Evolutionary conservation across 176 grass and related monocot genomes (phyloP), one percentile per base, ranked within the genome.

Genomic region (Eragrostis curvula): DNA sequence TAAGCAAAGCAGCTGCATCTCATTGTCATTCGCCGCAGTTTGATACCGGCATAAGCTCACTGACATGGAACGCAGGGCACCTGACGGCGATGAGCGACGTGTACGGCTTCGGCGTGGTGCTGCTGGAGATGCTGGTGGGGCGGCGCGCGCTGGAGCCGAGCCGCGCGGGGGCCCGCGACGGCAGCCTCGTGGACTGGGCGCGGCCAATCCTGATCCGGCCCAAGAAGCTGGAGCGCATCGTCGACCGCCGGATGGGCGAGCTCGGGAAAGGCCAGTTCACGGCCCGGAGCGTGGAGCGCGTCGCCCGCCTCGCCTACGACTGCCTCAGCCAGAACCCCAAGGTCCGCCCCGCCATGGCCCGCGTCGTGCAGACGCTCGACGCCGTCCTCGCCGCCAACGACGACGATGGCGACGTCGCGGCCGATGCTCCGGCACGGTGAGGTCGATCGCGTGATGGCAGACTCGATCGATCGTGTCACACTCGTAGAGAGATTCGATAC

Each of bases 81-180:
- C 89, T 97, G 50, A 89, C 94, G 77, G 81, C 85, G 11, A 90
- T 90, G 89, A 97, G 94, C 79, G 94, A 97, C 82, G 94, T 97
- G 28, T 97, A 97, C 73, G 89, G 94, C 68, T 93, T 91, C 60
- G 91, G 94, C 20, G 94, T 97, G 12, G 81, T 97, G 79, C 94
- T 97, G 66, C 86, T 97, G 42, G 94, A 97, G 86, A 87, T 97
- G 68, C 79, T 97, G 32, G 87, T 91, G 32, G 88, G 94, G 27
- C 80, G 78, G 63, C 89, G 86, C 7, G 91, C 91, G n/a, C 53
- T 91, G 74, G 91, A 97, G 60, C 89, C 83, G 20, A 77, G 50
- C 79, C 43, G 85, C 25, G 65, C 80, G 7, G 88, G 84, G 7
- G 49, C 23, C 9, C 74, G 90, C 13, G 73, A 73, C 6, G 85